These are phyloP conservation scores for Austroboletus niveus DNA, from an alignment of 1,284 basidiomycete genomes.

Conservation along the genomic window DNA sequence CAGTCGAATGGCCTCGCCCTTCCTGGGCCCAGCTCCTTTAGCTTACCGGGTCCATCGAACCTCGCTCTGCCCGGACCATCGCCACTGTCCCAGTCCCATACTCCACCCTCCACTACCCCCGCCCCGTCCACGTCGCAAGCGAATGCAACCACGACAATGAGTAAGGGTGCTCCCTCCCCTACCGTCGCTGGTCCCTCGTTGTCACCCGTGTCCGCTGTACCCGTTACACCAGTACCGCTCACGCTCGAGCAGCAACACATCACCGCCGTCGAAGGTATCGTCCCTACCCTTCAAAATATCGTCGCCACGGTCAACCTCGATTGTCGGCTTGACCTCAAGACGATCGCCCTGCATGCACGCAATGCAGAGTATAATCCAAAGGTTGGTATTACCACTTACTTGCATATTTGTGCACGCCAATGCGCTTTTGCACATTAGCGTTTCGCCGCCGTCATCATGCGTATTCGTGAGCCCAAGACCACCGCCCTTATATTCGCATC, in stretches of 20 bases:
- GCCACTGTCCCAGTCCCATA: slow-evolving; percentile 34
- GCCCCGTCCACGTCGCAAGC: slow-evolving; percentile 30
- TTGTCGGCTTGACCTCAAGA: slow-evolving; percentile 96
- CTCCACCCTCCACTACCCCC: slow-evolving; percentile 34
- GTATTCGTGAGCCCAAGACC: slow-evolving; percentile 99
- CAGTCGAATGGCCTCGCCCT: slow-evolving; percentile 46
- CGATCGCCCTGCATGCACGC: slow-evolving; percentile 95
- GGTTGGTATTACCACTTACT: slow-evolving; percentile 66
- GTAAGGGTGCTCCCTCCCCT: slow-evolving; percentile 29
- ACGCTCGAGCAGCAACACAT: slow-evolving; percentile 89
- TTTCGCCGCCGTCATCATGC: slow-evolving; percentile 99
- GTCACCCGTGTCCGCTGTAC: slow-evolving; percentile 45
- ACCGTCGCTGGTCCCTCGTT: slow-evolving; percentile 51
- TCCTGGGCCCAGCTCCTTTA: slow-evolving; percentile 51
- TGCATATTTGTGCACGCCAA: slow-evolving; percentile 55
- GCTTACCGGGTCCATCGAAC: slow-evolving; percentile 38
- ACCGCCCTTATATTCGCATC: slow-evolving; percentile 99
- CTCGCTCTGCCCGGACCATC: slow-evolving; percentile 45
- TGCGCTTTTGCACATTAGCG: slow-evolving; percentile 74
- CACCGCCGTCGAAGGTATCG: slow-evolving; percentile 91
- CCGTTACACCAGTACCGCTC: slow-evolving; percentile 65
- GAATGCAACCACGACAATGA: slow-evolving; percentile 24
- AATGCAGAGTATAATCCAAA: slow-evolving; percentile 99
- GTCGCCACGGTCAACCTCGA: slow-evolving; percentile 99
- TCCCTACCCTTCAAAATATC: slow-evolving; percentile 96